Evolutionary conservation across 768 basidiomycete genomes (phyloP).

Genomic region (Suillus bovinus): DNA sequence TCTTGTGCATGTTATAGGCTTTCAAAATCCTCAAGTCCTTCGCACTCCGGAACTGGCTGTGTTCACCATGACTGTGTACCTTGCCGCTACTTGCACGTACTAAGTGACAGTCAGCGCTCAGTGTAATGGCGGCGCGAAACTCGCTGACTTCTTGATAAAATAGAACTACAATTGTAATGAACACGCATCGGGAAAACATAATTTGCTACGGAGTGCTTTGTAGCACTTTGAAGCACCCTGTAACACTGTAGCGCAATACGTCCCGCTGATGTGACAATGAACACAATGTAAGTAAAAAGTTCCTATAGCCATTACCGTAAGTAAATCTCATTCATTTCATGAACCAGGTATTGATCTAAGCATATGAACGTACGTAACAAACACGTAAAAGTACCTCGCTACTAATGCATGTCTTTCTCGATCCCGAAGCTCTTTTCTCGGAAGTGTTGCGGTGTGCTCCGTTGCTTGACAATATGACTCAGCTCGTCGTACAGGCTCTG

Average conservation of each 20-base stretch:
- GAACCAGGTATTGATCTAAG: not conserved
- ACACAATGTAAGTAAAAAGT: not conserved
- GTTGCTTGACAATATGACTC: not conserved
- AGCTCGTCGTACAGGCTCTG: not conserved
- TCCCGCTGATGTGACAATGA: too few species aligned
- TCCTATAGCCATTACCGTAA: not conserved
- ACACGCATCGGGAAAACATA: too few species aligned
- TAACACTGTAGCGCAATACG: too few species aligned
- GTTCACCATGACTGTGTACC: too few species aligned
- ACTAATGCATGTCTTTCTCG: not conserved
- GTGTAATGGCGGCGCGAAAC: not conserved
- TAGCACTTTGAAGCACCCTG: too few species aligned
- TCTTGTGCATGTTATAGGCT: too few species aligned
- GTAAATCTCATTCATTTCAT: not conserved
- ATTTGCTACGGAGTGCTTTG: too few species aligned
- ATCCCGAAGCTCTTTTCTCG: not conserved
- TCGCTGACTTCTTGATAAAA: too few species aligned
- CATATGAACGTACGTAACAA: not conserved
- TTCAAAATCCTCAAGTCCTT: too few species aligned
- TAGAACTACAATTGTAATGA: too few species aligned
- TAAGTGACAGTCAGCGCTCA: not conserved
- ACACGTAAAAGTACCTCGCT: not conserved
- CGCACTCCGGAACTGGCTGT: too few species aligned
- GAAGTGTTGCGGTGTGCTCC: not conserved
- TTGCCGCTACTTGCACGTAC: not conserved